Evolutionary conservation across 2,329 filamentous ascomycete genomes (phyloP).

Genomic region (Ceratocystis diversiconidia): DNA sequence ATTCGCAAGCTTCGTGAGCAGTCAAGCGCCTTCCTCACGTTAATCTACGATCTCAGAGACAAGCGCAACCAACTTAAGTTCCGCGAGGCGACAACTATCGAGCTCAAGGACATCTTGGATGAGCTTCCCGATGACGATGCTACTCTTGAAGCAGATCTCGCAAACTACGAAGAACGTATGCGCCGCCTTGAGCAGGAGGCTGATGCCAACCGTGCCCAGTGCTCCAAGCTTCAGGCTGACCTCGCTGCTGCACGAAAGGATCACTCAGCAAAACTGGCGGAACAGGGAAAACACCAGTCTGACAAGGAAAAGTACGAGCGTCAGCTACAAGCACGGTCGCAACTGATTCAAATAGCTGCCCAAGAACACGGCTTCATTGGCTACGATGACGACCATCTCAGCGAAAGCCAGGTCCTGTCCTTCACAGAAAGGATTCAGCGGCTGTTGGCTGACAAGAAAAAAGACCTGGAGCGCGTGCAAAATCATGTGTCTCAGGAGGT

Average conservation of each 20-base stretch:
- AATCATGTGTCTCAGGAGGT: constrained; percentile 61
- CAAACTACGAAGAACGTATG: constrained; percentile 66
- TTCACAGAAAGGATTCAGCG: constrained; percentile 70
- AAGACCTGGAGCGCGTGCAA: constrained; percentile 59
- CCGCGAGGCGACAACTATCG: constrained; percentile 54
- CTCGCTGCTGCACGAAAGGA: constrained; percentile 32
- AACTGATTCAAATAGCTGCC: constrained; percentile 66
- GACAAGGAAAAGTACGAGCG: constrained; percentile 78
- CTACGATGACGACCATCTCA: constrained; percentile 58
- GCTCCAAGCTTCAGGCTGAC: constrained; percentile 46
- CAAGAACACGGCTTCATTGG: constrained; percentile 66
- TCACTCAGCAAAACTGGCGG: constrained; percentile 40
- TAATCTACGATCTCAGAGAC: constrained; percentile 59
- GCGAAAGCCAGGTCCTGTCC: constrained; percentile 55
- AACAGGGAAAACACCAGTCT: constrained; percentile 67
- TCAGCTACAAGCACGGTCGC: constrained; percentile 55
- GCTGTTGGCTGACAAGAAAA: constrained; percentile 62
- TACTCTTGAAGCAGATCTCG: constrained; percentile 55
- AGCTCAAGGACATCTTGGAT: constrained; percentile 57
- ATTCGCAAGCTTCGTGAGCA: constrained; percentile 56
- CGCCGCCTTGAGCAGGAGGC: constrained; percentile 49
- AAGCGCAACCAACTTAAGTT: constrained; percentile 62
- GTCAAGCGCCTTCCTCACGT: constrained; percentile 57
- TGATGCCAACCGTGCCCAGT: constrained; percentile 47
- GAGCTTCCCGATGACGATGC: constrained; percentile 68